A percentile compares a stretch with the other conserved stretches of the same genome.
Conservation (phyloP, 1,284 basidiomycete species). For the Tilletia caries region DNA sequence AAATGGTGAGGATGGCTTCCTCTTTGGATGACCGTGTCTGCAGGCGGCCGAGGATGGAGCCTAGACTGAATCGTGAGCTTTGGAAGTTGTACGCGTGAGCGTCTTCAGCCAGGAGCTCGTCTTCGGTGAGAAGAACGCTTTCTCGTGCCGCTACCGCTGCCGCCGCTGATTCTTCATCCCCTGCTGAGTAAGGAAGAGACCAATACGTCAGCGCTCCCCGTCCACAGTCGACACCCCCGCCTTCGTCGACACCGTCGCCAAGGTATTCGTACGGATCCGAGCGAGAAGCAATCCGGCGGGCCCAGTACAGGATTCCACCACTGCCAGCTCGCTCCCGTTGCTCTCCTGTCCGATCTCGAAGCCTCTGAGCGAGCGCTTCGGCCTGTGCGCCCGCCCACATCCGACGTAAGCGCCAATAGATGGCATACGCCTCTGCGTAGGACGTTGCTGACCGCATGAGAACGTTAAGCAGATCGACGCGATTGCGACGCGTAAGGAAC, state of each 20-base stretch:
- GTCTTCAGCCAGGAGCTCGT: neutral
- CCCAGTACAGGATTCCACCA: neutral
- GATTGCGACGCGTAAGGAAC: neutral
- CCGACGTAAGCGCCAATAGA: conserved; percentile 3
- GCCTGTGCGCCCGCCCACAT: neutral
- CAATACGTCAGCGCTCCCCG: neutral
- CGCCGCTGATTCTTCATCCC: neutral
- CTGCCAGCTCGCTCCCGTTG: neutral
- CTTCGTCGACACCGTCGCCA: neutral
- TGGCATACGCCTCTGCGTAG: neutral
- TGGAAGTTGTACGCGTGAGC: neutral
- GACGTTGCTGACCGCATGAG: conserved; percentile 3
- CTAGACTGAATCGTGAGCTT: neutral
- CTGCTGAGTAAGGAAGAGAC: neutral
- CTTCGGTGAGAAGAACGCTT: conserved; percentile 4
- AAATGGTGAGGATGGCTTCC: neutral
- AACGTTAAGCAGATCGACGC: neutral
- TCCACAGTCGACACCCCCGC: neutral
- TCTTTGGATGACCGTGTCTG: neutral
- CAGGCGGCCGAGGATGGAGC: conserved; percentile 4
- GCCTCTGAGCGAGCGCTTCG: neutral
- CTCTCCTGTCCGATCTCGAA: neutral
- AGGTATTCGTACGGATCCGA: neutral
- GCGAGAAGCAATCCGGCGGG: neutral
- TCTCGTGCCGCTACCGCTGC: neutral